Percentiles rank a stretch among this genome's conserved stretches.
phyloP scores from a whole-genome alignment of 75 land plant species.

The Selaginella moellendorffii region DNA sequence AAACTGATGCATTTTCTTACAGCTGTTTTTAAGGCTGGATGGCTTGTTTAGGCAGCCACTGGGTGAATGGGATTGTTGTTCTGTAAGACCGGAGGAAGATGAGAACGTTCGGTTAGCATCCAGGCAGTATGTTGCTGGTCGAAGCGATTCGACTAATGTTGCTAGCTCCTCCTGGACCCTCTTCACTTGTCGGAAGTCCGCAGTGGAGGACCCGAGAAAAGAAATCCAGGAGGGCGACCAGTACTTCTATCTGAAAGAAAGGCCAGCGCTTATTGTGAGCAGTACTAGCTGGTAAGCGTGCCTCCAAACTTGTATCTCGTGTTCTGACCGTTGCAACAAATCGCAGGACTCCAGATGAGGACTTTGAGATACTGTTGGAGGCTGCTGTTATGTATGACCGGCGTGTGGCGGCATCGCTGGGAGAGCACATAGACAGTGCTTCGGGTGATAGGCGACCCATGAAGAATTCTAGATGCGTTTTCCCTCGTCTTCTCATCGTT shows the following conservation, averaged over 20 bases:
- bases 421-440: conserved; percentile 38
- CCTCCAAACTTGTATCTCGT: background rate
- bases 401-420: conserved; percentile 64
- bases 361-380: conserved; percentile 75
- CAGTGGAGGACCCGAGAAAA: background rate
- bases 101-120: background rate
- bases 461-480: conserved; percentile 25
- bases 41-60: conserved; percentile 25
- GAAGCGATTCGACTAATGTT: conserved; percentile 5
- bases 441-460: conserved; percentile 29
- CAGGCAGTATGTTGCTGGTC: background rate
- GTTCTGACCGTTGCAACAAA: background rate
- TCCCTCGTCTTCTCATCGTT: conserved; percentile 65
- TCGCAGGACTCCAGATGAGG: conserved; percentile 90
- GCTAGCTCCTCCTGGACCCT: conserved; percentile 9
- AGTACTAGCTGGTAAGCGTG: conserved; percentile 74
- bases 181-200: background rate
- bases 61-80: conserved; percentile 50
- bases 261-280: conserved; percentile 90
- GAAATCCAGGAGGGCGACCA: conserved; percentile 18
- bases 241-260: conserved; percentile 26
- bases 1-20: conserved; percentile 8
- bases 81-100: conserved; percentile 19
- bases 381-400: conserved; percentile 94
- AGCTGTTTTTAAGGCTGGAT: conserved; percentile 67